Evolutionary conservation across 1,139 yeast species (phyloP).

Genomic region (Geotrichum aggregatum): DNA sequence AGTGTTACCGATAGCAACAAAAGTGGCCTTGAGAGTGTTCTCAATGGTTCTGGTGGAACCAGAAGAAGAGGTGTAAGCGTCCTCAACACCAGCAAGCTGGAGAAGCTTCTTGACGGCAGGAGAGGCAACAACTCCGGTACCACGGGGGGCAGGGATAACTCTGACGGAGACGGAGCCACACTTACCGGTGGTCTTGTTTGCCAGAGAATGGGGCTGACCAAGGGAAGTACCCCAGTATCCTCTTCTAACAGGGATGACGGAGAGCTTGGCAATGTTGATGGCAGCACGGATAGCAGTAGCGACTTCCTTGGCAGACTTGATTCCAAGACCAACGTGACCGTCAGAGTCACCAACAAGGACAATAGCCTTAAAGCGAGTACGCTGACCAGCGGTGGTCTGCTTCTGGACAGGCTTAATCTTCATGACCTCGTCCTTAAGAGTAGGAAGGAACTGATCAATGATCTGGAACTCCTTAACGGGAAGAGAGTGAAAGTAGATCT

Average conservation of each 20-base stretch:
- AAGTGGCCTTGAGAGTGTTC: conserved; percentile 99
- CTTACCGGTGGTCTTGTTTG: conserved; percentile 98
- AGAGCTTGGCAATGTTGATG: conserved; percentile 96
- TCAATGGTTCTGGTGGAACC: conserved; percentile 99
- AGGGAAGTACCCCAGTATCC: conserved; percentile 99
- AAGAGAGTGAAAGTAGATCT: conserved; percentile 98
- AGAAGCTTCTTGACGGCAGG: conserved; percentile 98
- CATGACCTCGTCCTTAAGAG: conserved; percentile 97
- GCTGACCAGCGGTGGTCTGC: conserved; percentile 99
- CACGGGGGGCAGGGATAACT: conserved; percentile 99
- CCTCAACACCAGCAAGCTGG: conserved; percentile 99
- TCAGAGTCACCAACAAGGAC: conserved; percentile 98
- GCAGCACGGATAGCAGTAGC: conserved; percentile 99
- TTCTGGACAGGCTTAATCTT: conserved; percentile 99
- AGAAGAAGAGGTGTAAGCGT: conserved; percentile 96
- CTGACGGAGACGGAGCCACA: conserved; percentile 98
- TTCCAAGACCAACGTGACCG: conserved; percentile 99
- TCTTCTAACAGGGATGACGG: conserved; percentile 99
- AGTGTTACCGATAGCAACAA: conserved; percentile 99
- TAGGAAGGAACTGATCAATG: conserved; percentile 94
- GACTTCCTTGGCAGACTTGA: conserved; percentile 99
- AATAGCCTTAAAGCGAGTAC: conserved; percentile 99
- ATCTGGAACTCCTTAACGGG: conserved; percentile 99
- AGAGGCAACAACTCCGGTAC: conserved; percentile 99
- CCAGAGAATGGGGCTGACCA: conserved; percentile 99